phyloP scores from a whole-genome alignment of 805 yeast genomes.

The Nematodospora valgi region DNA sequence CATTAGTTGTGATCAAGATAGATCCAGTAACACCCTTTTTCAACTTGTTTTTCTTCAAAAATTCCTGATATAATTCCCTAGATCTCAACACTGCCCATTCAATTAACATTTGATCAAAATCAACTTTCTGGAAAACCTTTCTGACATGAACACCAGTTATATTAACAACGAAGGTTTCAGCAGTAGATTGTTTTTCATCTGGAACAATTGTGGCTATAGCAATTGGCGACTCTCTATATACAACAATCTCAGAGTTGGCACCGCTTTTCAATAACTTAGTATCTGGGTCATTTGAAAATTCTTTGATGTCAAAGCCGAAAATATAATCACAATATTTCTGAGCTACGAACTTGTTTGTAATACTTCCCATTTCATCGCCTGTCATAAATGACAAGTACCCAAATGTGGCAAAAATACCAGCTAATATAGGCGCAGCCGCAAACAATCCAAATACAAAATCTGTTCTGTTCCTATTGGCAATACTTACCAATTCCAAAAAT shows the following conservation, averaged over 20 bases:
- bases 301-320: slow-evolving; percentile 52
- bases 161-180: slow-evolving; percentile 44
- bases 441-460: slow-evolving; percentile 24
- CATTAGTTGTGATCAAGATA: slow-evolving; percentile 43
- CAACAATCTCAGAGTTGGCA: slow-evolving; percentile 51
- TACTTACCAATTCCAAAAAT: slow-evolving; percentile 23
- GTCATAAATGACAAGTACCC: slow-evolving; percentile 38
- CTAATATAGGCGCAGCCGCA: slow-evolving; percentile 34
- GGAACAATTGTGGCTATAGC: slow-evolving; percentile 54
- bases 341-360: slow-evolving; percentile 26
- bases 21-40: slow-evolving; percentile 24
- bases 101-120: slow-evolving; percentile 59
- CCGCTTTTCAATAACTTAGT: slow-evolving; percentile 31
- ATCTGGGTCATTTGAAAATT: slow-evolving; percentile 36
- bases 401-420: slow-evolving; percentile 33
- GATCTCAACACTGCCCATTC: slow-evolving; percentile 57
- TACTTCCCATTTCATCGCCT: slow-evolving; percentile 46
- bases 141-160: slow-evolving; percentile 62
- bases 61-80: slow-evolving; percentile 32
- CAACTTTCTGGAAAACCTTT: slow-evolving; percentile 63
- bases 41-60: slow-evolving; percentile 24
- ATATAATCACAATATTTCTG: slow-evolving; percentile 22
- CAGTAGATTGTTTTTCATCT: slow-evolving; percentile 34
- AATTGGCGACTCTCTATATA: slow-evolving; percentile 70
- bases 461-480: slow-evolving; percentile 16